Base-by-base conservation (phyloP, 2,329 filamentous ascomycete genomes). In the Torrubiella hemipterigena region DNA sequence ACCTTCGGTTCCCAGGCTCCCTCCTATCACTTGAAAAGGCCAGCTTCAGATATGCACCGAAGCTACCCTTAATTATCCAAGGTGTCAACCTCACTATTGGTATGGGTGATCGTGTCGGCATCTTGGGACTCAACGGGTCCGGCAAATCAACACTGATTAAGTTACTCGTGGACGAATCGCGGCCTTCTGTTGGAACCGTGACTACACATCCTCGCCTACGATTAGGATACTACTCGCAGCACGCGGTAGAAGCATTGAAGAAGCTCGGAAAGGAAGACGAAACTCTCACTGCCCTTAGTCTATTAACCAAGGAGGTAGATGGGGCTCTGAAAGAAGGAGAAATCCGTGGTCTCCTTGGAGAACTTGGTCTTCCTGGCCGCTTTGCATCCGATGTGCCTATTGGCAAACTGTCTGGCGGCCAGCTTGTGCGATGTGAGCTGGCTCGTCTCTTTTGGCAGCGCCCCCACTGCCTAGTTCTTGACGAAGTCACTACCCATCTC, bases 401-500 rank as follows among this genome's bases (percentile, higher is more conserved):
- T 1, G 54, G 56, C n/a, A 72, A 77, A 47, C 63, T 93, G 1
- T 89, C 81, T 0, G 84, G 84, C 24, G 85, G 84, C 0, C 85
- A 93, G 53, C 68, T 84, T 15, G 79, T 81, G 29, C 58, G 69
- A 13, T 60, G 61, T 32, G 75, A 78, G 37, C 59, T 89, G 30
- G 80, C 80, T 2, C 67, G 72, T 29, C 55, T 86, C n/a, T 56
- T 89, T 21, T 78, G 76, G 66, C 60, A 59, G 24, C 62, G 69
- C 4, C 81, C 81, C 14, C 81, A 87, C 41, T 68, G 82, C 34
- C 64, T 89, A 3, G 66, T 89, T 6, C 66, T 89, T 7, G 83
- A 89, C 48, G 85, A 85, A 51, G 77, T 85, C 16, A 91, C 83
- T 6, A 89, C 84, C 1, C 85, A 93, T 59, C 63, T 93, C 24